Evolutionary conservation across 495 filamentous ascomycete genomes (phyloP).

Genomic region (Annulohypoxylon moriforme): DNA sequence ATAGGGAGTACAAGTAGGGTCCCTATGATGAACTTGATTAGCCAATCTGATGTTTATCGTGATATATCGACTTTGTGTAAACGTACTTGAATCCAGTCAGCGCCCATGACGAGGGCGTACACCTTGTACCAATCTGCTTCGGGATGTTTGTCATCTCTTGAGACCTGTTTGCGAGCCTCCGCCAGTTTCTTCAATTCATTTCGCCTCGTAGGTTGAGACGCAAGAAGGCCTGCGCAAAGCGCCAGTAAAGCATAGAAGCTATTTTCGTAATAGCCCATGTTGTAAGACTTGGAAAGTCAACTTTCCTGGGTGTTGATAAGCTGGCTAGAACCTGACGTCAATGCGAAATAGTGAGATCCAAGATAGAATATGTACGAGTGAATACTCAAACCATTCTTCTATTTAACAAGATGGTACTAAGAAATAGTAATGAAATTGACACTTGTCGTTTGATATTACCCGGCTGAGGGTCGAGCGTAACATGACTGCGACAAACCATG

Average conservation of each 20-base stretch:
- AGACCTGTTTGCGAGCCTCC: conserved; percentile 16
- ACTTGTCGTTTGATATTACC: conserved; percentile 51
- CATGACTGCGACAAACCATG: conserved; percentile 35
- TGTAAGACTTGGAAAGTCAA: neutral
- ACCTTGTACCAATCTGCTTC: conserved; percentile 50
- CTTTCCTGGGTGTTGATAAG: conserved; percentile 6
- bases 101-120: conserved; percentile 62
- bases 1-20: conserved; percentile 66
- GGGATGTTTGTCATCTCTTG: conserved; percentile 36
- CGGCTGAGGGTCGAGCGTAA: conserved; percentile 44
- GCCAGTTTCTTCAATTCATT: conserved; percentile 31
- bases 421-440: conserved; percentile 34
- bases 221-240: conserved; percentile 38
- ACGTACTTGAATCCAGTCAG: conserved; percentile 67
- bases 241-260: conserved; percentile 40
- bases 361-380: conserved; percentile 14
- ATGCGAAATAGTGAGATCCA: conserved; percentile 13
- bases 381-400: conserved; percentile 13
- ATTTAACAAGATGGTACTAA: conserved; percentile 13
- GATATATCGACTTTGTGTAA: neutral
- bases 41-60: neutral
- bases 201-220: conserved; percentile 41
- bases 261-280: conserved; percentile 45
- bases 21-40: conserved; percentile 47
- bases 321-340: conserved; percentile 8